These are phyloP conservation scores for Fraxinus latifolia DNA, from an alignment of 305 asterid genomes.

Conservation along the genomic window DNA sequence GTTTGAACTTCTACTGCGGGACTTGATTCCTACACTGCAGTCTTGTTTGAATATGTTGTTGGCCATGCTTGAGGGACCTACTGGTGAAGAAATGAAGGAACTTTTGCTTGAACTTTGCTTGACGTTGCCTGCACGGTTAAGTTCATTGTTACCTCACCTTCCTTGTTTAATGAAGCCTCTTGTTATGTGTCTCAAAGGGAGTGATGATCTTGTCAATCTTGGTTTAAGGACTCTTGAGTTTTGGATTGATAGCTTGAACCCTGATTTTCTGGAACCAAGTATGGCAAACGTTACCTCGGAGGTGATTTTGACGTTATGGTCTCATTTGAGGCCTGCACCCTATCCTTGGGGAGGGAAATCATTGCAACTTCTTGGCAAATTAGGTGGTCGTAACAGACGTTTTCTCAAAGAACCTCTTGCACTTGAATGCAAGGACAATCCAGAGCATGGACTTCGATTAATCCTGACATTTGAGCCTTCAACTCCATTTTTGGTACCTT, in stretches of 20 bases:
- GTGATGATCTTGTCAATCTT: constrained; percentile 86
- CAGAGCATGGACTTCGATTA: constrained; percentile 95
- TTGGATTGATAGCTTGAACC: constrained; percentile 99
- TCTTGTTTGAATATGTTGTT: constrained; percentile 90
- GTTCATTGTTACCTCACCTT: constrained; percentile 91
- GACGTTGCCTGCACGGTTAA: constrained; percentile 89
- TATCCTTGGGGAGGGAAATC: constrained; percentile 98
- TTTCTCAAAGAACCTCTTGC: constrained; percentile 98
- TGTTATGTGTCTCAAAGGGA: constrained; percentile 97
- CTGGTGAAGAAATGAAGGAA: constrained; percentile 89
- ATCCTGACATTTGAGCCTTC: constrained; percentile 98
- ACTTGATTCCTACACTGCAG: constrained; percentile 79
- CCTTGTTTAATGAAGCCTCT: constrained; percentile 98
- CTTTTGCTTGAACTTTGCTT: constrained; percentile 88
- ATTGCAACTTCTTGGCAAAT: constrained; percentile 95
- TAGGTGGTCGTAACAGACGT: constrained; percentile 99
- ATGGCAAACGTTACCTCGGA: constrained; percentile 99
- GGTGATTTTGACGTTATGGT: constrained; percentile 97
- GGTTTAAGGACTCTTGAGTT: constrained; percentile 98
- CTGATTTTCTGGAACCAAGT: constrained; percentile 98
- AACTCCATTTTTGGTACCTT: constrained; percentile 95
- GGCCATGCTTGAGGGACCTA: constrained; percentile 98
- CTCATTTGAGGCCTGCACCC: constrained; percentile 94
- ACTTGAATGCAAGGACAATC: constrained; percentile 98
- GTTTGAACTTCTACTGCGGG: constrained; percentile 89